Conservation (phyloP, 805 yeast species). For the Nakazawaea anatomiae region DNA sequence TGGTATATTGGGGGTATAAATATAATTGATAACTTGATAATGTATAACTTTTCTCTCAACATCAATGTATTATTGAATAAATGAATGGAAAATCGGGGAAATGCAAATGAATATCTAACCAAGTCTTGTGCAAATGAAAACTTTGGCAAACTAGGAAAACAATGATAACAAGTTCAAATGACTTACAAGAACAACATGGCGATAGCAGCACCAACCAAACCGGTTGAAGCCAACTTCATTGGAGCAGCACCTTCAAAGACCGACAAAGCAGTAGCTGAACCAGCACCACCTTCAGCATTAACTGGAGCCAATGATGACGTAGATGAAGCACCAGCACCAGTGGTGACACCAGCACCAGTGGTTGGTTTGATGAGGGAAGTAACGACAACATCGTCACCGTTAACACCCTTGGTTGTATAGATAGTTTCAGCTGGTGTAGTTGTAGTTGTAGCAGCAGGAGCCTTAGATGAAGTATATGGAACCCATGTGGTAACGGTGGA, state of each 20-base stretch:
- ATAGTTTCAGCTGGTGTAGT: slow-evolving; percentile 1
- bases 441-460: slow-evolving; percentile 4
- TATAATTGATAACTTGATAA: too few relatives aligned
- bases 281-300: background rate
- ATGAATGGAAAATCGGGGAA: too few relatives aligned
- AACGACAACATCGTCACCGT: slow-evolving; percentile 9
- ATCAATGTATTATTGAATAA: too few relatives aligned
- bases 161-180: background rate
- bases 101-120: background rate
- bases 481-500: slow-evolving; percentile 1
- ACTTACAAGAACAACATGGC: slow-evolving; percentile 9
- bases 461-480: background rate
- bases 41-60: too few relatives aligned
- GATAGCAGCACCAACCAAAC: slow-evolving; percentile 9
- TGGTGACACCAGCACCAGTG: slow-evolving; percentile 5
- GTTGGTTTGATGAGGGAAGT: slow-evolving; percentile 7
- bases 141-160: background rate
- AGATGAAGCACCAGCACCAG: background rate
- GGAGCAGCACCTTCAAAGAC: slow-evolving; percentile 8
- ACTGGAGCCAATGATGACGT: background rate
- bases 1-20: too few relatives aligned
- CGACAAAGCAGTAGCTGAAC: slow-evolving; percentile 2
- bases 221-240: slow-evolving; percentile 1
- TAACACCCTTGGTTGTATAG: slow-evolving; percentile 10
- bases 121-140: background rate